Evolutionary conservation across 768 basidiomycete genomes (phyloP).

Genomic region (Amanita fuliginea): DNA sequence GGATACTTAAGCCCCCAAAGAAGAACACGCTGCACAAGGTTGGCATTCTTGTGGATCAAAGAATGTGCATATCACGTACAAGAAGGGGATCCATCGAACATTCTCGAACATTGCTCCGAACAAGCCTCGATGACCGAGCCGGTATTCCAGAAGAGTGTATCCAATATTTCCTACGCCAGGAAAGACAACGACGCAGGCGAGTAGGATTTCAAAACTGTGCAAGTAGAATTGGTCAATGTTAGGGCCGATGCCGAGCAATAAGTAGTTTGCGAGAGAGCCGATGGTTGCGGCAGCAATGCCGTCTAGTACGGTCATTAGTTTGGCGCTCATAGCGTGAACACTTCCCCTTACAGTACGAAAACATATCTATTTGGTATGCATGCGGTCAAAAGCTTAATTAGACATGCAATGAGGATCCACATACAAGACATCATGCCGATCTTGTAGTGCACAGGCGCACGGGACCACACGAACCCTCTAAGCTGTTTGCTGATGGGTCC

Average conservation of each 20-base stretch:
- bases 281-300: conserved; percentile 62
- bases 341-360: conserved; percentile 28
- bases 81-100: conserved; percentile 60
- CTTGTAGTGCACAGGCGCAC: conserved; percentile 73
- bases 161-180: conserved; percentile 66
- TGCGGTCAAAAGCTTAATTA: not conserved
- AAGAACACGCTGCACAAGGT: conserved; percentile 46
- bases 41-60: not conserved
- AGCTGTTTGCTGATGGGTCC: conserved; percentile 77
- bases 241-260: conserved; percentile 60
- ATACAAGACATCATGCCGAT: conserved; percentile 66
- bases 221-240: conserved; percentile 67
- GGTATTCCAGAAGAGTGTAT: conserved; percentile 65
- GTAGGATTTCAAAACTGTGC: conserved; percentile 71
- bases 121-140: conserved; percentile 51
- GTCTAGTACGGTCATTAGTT: conserved; percentile 19
- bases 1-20: conserved; percentile 68
- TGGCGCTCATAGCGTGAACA: conserved; percentile 4
- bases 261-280: conserved; percentile 62
- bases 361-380: conserved; percentile 25
- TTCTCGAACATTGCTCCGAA: conserved; percentile 43
- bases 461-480: conserved; percentile 64
- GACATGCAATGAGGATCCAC: conserved; percentile 9
- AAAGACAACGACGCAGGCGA: conserved; percentile 72
- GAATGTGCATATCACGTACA: conserved; percentile 30